A percentile compares a stretch with the other conserved stretches of the same genome.
These are phyloP conservation scores for Raffaelea ambrosiae DNA, from an alignment of 2,329 filamentous ascomycete species.

Conservation along the genomic window DNA sequence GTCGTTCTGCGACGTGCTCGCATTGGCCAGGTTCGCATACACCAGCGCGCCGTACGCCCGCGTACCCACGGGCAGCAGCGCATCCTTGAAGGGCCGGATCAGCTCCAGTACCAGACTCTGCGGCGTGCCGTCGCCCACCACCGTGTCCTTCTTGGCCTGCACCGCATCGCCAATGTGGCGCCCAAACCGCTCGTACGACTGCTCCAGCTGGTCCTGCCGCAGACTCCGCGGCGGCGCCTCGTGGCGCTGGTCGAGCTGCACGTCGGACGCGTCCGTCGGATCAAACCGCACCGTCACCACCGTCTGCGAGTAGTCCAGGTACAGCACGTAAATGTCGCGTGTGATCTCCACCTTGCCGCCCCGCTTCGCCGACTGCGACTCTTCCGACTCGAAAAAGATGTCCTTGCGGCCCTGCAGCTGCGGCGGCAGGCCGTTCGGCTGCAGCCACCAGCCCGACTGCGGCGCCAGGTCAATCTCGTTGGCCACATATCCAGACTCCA, in stretches of 20 bases:
- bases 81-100: constrained; percentile 62
- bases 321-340: constrained; percentile 80
- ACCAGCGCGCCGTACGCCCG: constrained; percentile 86
- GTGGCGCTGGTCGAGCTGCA: constrained; percentile 74
- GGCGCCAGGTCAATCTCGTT: constrained; percentile 74
- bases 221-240: constrained; percentile 72
- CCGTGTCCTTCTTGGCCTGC: constrained; percentile 63
- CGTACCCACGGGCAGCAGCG: constrained; percentile 75
- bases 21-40: constrained; percentile 92
- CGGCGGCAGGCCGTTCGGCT: constrained; percentile 70
- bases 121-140: constrained; percentile 78
- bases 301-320: constrained; percentile 94
- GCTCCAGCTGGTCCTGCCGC: constrained; percentile 88
- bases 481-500: constrained; percentile 78
- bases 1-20: constrained; percentile 79
- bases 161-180: constrained; percentile 66
- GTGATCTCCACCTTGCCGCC: constrained; percentile 64
- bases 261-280: constrained; percentile 62
- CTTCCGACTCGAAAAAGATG: constrained; percentile 73
- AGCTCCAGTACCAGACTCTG: constrained; percentile 71
- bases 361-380: constrained; percentile 60
- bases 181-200: constrained; percentile 74
- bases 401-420: constrained; percentile 76
- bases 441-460: constrained; percentile 78
- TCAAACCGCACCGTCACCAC: constrained; percentile 76